Conservation (phyloP, 441 rosid genomes). For the Cnidoscolus chayamansa region DNA sequence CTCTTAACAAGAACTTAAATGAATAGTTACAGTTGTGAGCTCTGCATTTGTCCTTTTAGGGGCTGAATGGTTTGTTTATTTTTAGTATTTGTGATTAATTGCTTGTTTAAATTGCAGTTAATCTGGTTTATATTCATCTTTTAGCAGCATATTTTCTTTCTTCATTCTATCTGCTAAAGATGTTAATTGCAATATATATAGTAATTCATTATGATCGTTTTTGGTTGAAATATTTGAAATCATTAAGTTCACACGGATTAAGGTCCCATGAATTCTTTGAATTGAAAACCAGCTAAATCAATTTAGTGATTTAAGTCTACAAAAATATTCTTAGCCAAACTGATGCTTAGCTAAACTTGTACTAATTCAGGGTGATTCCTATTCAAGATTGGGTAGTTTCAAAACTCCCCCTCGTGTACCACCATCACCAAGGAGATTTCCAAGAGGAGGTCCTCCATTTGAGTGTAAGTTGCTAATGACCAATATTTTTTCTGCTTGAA, state of each 20-base stretch:
- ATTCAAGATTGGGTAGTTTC: constrained; percentile 55
- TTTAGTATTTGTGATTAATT: not conserved
- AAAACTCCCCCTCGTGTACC: constrained; percentile 64
- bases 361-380: constrained; percentile 51
- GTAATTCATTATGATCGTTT: not conserved
- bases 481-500: not conserved
- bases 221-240: not conserved
- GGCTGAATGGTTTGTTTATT: not conserved
- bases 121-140: not conserved
- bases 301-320: not conserved
- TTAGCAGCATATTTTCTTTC: not conserved
- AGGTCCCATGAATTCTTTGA: not conserved
- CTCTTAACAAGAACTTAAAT: not conserved
- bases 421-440: constrained; percentile 69
- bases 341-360: not conserved
- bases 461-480: constrained; percentile 49
- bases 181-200: not conserved
- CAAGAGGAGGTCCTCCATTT: constrained; percentile 67
- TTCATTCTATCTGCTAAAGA: not conserved
- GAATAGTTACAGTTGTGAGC: not conserved
- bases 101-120: not conserved
- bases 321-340: not conserved
- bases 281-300: not conserved
- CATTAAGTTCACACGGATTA: not conserved
- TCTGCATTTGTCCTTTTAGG: not conserved